Conservation (phyloP, 2,329 filamentous ascomycete genomes). For the Pezicula radicicola region DNA sequence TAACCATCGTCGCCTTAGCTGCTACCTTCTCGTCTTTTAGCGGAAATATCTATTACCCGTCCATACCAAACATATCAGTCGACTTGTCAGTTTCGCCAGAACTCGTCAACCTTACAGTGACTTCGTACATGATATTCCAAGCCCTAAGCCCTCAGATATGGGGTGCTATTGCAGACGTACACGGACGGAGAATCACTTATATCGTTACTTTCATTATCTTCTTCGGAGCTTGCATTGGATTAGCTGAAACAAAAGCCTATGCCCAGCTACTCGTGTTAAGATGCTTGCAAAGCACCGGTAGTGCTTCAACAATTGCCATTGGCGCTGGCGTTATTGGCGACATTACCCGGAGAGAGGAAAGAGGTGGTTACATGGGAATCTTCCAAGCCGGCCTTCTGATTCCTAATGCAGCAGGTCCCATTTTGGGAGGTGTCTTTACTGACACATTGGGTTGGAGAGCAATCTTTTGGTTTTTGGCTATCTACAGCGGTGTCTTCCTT, state of each 20-base stretch:
- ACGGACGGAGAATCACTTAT: conserved; percentile 51
- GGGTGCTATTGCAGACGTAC: conserved; percentile 42
- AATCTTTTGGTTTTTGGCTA: conserved; percentile 49
- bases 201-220: conserved; percentile 44
- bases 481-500: conserved; percentile 32
- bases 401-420: conserved; percentile 42
- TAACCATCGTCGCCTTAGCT: conserved; percentile 1
- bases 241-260: conserved; percentile 39
- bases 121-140: conserved; percentile 43
- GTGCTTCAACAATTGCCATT: conserved; percentile 56
- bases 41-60: conserved; percentile 3
- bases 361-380: conserved; percentile 63
- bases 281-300: conserved; percentile 54
- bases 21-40: conserved; percentile 1
- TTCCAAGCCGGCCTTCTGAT: conserved; percentile 32
- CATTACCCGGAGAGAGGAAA: conserved; percentile 56
- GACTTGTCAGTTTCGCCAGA: conserved; percentile 1
- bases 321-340: conserved; percentile 60
- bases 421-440: conserved; percentile 44
- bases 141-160: conserved; percentile 51
- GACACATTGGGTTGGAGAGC: conserved; percentile 42
- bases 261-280: conserved; percentile 47
- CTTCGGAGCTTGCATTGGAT: conserved; percentile 40
- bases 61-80: not conserved
- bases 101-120: conserved; percentile 15